Base-by-base conservation (phyloP, 2,329 filamentous ascomycete species). In the Emericellopsis cladophorae region DNA sequence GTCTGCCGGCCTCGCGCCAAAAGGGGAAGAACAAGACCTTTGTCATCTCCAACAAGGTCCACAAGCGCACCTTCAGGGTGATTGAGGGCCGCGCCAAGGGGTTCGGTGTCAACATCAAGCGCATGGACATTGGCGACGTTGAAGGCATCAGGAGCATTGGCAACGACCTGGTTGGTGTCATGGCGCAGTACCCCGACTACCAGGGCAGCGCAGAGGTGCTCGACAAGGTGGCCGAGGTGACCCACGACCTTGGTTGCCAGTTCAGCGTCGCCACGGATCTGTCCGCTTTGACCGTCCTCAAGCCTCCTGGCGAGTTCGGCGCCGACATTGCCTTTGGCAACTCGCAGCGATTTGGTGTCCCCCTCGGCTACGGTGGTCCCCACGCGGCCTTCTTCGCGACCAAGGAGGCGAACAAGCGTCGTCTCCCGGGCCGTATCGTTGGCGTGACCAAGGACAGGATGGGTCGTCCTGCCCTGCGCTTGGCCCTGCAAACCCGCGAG, bases 331-430 rank as follows among this genome's bases (percentile, higher is more conserved):
- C 89, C 5, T 94, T 96, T 56, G 90, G 90, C 49, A 95, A 82
- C 54, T 81, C 90, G 14, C 90, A 96, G 66, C 73, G 90, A 44
- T 84, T 95, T 46, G 90, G 90, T 59, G 85, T 96, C 11, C 89
- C 90, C 2, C 78, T 95, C 56, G 90, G 90, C 39, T 93, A 81
- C 51, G 90, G 90, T 53, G 90, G 90, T 16, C 90, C 90, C n/a
- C 90, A 95, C 55, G 90, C 90, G 22, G 90, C 89, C 15, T 96
- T 96, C 74, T 95, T 96, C 58, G 85, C 90, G 16, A 88, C 89
- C 41, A 78, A 78, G 41, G 89, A 95, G 39, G 86, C 90, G 62
- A 79, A 90, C 66, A 95, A 95, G 76, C 76, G 90, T 45, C 94
- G 93, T 66, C 90, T 95, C 47, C 90, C 90, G 5, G 90, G 89